Evolutionary conservation across 2,329 filamentous ascomycete species (phyloP), one percentile per base, ranked within the genome.

Genomic region (Chrysoporthe puriensis): DNA sequence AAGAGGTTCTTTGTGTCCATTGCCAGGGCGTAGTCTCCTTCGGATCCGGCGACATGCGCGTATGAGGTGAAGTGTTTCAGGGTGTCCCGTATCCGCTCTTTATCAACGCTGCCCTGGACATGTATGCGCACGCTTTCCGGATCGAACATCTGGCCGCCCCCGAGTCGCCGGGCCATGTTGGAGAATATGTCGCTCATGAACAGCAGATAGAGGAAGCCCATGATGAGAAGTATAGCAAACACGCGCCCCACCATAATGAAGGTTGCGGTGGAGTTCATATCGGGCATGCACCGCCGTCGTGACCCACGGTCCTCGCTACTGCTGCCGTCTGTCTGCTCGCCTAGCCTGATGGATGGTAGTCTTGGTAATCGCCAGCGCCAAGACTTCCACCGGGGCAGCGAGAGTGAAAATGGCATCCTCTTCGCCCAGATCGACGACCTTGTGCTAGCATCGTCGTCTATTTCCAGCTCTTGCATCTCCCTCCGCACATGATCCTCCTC

Each of bases 41-140:
- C 91, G 3, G 94, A 97, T n/a, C 96, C 96, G 2, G 93, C 96
- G 70, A 98, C 85, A 78, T 98, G 96, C 70, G 96, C 92, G 76
- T 92, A 97, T 66, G 86, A 87, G 4, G 93, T 95, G 70, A 95
- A 88, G 75, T 94, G 91, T 74, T 87, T 83, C 69, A 97, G 80
- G 67, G 92, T 91, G 52, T 92, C 89, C 71, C 88, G 86, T 76
- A 96, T 91, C 62, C 85, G 84, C 68, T 84, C 84, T 65, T 87
- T 83, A 74, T 96, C 90, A 71, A 97, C 87, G 73, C 88, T 88
- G 61, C 85, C 83, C 77, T 96, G 89, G 36, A 96, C 86, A 78
- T 91, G 92, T 67, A 87, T 83, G 66, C 93, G 88, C 67, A 98
- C 88, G 70, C 89, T 90, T 74, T 97, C 93, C 1, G 94, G 90